Percentiles rank a stretch among this genome's conserved stretches.
phyloP scores from a whole-genome alignment of 179 eudicot species.

The Beta lomatogona region DNA sequence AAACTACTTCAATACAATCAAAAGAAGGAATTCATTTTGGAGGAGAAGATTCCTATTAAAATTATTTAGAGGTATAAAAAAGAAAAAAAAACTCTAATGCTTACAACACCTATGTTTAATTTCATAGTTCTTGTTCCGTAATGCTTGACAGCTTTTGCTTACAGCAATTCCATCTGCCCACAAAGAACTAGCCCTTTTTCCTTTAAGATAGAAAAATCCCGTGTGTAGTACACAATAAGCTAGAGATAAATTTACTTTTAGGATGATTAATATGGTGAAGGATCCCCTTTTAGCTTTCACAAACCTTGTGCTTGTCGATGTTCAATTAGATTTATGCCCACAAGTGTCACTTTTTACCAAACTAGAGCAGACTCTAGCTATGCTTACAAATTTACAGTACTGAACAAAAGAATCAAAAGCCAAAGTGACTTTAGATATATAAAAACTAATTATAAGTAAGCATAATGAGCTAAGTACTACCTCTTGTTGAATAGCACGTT shows the following conservation, averaged over 20 bases:
- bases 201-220: too few species aligned
- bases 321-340: background rate
- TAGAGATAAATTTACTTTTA: background rate
- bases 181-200: too few species aligned
- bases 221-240: background rate
- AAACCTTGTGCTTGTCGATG: conserved; percentile 2
- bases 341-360: conserved; percentile 11
- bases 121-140: too few species aligned
- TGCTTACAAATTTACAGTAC: background rate
- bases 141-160: too few species aligned
- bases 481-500: conserved; percentile 97
- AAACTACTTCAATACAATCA: too few species aligned
- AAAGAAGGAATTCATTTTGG: too few species aligned
- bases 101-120: too few species aligned
- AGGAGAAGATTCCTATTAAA: too few species aligned
- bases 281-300: background rate
- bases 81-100: too few species aligned
- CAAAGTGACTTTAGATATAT: background rate
- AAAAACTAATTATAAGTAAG: conserved; percentile 8
- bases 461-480: conserved; percentile 37
- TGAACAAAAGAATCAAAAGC: background rate
- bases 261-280: background rate
- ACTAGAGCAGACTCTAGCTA: background rate
- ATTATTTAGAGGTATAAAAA: too few species aligned
- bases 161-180: too few species aligned